phyloP scores from a whole-genome alignment of 2,329 filamentous ascomycete species.

The Triangularia verruculosa region DNA sequence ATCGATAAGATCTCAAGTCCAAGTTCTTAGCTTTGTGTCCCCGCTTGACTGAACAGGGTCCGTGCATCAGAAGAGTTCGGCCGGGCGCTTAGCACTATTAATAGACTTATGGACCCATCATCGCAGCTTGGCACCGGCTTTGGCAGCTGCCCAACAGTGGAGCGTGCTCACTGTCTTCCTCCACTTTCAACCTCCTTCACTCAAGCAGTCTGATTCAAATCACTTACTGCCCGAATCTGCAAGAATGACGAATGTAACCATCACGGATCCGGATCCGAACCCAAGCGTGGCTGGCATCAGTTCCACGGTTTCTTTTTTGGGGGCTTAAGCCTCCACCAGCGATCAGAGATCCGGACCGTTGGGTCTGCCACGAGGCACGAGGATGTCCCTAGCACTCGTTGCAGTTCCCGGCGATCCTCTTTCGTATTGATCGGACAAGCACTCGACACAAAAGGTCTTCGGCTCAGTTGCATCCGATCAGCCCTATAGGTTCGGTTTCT shows the following conservation, averaged over 20 bases:
- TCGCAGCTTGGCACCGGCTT: slow-evolving; percentile 3
- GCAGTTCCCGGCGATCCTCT: background rate
- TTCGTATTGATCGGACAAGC: background rate
- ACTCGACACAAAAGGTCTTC: background rate
- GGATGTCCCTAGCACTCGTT: background rate
- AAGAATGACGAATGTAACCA: background rate
- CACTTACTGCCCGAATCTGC: background rate
- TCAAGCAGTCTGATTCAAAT: background rate
- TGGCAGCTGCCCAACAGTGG: background rate
- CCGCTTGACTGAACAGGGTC: background rate
- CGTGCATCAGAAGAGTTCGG: background rate
- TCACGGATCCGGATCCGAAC: background rate
- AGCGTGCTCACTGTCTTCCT: background rate
- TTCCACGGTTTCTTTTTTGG: slow-evolving; percentile 3
- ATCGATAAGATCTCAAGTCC: background rate
- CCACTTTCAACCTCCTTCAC: background rate
- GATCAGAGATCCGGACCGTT: slow-evolving; percentile 1
- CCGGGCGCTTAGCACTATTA: slow-evolving; percentile 10
- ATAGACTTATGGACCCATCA: background rate
- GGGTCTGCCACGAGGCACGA: slow-evolving; percentile 9
- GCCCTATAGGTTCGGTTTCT: background rate
- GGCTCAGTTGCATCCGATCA: background rate
- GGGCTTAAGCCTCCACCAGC: background rate
- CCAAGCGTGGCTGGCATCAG: background rate
- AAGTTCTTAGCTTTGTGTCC: background rate